Evolutionary conservation across 352 stramenopile species (phyloP), one percentile per base, ranked within the genome.

Genomic region (Halophytophthora batemanensis): DNA sequence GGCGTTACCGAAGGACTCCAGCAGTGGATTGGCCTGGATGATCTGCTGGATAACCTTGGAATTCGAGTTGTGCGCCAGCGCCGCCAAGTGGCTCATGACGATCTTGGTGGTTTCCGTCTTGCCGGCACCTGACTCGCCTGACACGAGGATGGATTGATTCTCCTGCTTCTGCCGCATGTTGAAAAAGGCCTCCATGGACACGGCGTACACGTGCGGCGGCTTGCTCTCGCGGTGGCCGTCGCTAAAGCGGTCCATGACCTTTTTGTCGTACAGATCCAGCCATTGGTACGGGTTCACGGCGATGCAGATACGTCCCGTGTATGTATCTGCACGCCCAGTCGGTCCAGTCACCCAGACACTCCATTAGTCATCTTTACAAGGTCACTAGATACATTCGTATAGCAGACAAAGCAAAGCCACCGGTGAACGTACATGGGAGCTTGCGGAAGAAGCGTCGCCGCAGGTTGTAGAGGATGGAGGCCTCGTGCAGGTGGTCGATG

Each of bases 31-130:
- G 21, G 90, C 90, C 64, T 98, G 86, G 36, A 98, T 90, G 50
- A 98, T 97, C 67, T 96, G 88, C 62, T 97, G 82, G 58, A 98
- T 97, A 42, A 98, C 82, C 52, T 93, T 87, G 10, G 79, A 90
- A 49, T 88, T 86, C 23, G 69, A 73, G 40, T 91, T 90, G n/a
- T 77, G 71, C 19, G 81, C 79, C 38, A 96, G 41, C 50, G 82
- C 83, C 0, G 90, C 89, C 36, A 98, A 69, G 60, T 98, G 94
- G 43, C 82, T 91, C 84, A 98, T 96, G 45, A 97, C 85, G 57
- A 97, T 97, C 71, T 98, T 98, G 15, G 96, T 97, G 11, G 95
- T 98, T 70, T 98, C 93, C 0, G 96, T 98, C 67, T 98, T 98
- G 45, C 96, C 96, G 25, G 96, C 94, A 39, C 96, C 96, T 12